Evolutionary conservation across 805 yeast genomes (phyloP).

Genomic region (Wickerhamomyces bovis): DNA sequence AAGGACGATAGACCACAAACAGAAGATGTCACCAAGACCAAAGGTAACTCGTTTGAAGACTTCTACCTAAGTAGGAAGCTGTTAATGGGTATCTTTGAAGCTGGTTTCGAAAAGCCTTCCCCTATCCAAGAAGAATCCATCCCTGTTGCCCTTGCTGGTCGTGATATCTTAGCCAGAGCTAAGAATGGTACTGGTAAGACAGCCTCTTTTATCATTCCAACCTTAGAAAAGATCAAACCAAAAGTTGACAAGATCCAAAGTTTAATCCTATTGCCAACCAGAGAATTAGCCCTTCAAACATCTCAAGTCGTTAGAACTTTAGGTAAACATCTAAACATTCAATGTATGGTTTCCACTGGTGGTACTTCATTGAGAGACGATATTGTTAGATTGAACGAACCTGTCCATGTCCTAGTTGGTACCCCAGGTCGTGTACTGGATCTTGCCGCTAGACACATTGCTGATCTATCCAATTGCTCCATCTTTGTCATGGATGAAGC

Average conservation of each 20-base stretch:
- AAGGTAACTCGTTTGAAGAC: slow-evolving; percentile 89
- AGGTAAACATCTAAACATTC: slow-evolving; percentile 87
- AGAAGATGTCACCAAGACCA: slow-evolving; percentile 88
- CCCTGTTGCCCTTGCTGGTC: slow-evolving; percentile 91
- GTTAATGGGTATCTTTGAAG: slow-evolving; percentile 97
- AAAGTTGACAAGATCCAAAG: slow-evolving; percentile 83
- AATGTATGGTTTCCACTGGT: slow-evolving; percentile 98
- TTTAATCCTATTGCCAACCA: slow-evolving; percentile 89
- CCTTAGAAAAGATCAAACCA: slow-evolving; percentile 84
- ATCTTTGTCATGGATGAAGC: slow-evolving; percentile 98
- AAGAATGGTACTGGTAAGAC: slow-evolving; percentile 99
- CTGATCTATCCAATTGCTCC: slow-evolving; percentile 81
- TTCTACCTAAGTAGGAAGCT: slow-evolving; percentile 87
- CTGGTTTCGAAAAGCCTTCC: slow-evolving; percentile 96
- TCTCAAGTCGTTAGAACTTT: slow-evolving; percentile 95
- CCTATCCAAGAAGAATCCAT: slow-evolving; percentile 97
- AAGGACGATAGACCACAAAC: slow-evolving; percentile 95
- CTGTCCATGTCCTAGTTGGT: slow-evolving; percentile 92
- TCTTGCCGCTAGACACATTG: slow-evolving; percentile 81
- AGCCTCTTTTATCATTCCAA: slow-evolving; percentile 93
- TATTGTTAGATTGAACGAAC: slow-evolving; percentile 84
- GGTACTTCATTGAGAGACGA: slow-evolving; percentile 94
- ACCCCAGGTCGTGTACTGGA: slow-evolving; percentile 98
- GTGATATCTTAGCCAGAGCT: slow-evolving; percentile 95
- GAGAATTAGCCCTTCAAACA: slow-evolving; percentile 96